phyloP scores from a whole-genome alignment of 1,284 basidiomycete species.

The Porogramme epimiltina region DNA sequence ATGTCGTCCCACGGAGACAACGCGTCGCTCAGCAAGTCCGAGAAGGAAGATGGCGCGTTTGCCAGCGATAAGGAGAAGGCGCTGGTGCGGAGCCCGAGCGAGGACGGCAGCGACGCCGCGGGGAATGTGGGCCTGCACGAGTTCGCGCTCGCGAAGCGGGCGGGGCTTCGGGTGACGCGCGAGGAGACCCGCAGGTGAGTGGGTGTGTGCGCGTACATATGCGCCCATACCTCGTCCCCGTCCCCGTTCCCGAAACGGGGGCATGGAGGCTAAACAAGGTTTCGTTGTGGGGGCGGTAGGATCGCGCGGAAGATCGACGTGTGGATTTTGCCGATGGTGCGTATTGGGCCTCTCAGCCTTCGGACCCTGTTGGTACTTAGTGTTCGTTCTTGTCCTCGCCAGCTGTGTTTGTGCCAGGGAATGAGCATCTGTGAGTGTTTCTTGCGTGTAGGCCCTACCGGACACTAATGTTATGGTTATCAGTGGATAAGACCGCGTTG shows the following conservation, averaged over 20 bases:
- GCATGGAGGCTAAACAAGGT: neutral
- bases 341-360: neutral
- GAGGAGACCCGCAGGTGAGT: neutral
- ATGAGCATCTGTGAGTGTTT: conserved; percentile 17
- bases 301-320: conserved; percentile 23
- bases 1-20: too few species aligned
- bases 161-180: neutral
- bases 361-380: too few species aligned
- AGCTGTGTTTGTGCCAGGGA: conserved; percentile 23
- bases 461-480: too few species aligned
- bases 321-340: conserved; percentile 23
- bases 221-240: too few species aligned
- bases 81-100: too few species aligned
- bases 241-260: too few species aligned
- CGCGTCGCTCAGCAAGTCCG: neutral
- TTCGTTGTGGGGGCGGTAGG: conserved; percentile 3
- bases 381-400: neutral
- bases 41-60: neutral
- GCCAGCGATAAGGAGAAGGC: neutral
- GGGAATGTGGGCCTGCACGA: conserved; percentile 2
- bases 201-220: neutral
- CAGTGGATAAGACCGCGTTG: conserved; percentile 27
- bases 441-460: too few species aligned
- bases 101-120: neutral
- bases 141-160: neutral